Evolutionary conservation across 768 basidiomycete species (phyloP).

Genomic region (Cystobasidium ongulense): DNA sequence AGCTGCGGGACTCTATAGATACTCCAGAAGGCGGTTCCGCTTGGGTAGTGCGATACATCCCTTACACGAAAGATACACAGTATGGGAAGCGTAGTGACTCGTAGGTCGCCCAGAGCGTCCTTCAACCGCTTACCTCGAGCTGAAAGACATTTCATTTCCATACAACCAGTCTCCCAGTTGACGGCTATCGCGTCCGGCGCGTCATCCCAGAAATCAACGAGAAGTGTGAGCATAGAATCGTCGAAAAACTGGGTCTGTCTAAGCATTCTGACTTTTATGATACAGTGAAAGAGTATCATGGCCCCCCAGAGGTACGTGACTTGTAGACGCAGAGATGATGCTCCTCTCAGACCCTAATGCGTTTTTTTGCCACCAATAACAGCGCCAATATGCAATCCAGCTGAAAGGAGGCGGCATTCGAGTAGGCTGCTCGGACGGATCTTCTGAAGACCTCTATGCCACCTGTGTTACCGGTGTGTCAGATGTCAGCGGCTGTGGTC

Average conservation of each 20-base stretch:
- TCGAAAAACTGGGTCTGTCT: not conserved
- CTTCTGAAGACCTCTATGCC: not conserved
- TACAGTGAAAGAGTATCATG: not conserved
- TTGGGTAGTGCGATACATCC: not conserved
- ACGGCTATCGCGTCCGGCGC: not conserved
- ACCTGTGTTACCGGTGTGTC: not conserved
- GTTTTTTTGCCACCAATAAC: not conserved
- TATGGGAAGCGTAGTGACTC: not conserved
- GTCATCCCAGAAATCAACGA: not conserved
- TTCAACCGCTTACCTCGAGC: not conserved
- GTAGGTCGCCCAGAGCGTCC: not conserved
- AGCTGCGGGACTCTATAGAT: not conserved
- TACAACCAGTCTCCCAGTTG: not conserved
- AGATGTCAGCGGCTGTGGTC: not conserved
- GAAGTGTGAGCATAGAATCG: not conserved
- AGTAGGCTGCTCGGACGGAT: conserved; percentile 1
- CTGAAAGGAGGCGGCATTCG: not conserved
- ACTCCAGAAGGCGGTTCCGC: not conserved
- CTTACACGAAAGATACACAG: not conserved
- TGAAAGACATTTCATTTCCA: not conserved
- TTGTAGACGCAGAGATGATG: not conserved
- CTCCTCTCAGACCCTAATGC: not conserved
- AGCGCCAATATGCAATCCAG: not conserved
- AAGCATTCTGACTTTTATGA: not conserved
- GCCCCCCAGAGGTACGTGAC: not conserved